Evolutionary conservation across 2,329 filamentous ascomycete genomes (phyloP).

Genomic region (Sporothrix dimorphospora): DNA sequence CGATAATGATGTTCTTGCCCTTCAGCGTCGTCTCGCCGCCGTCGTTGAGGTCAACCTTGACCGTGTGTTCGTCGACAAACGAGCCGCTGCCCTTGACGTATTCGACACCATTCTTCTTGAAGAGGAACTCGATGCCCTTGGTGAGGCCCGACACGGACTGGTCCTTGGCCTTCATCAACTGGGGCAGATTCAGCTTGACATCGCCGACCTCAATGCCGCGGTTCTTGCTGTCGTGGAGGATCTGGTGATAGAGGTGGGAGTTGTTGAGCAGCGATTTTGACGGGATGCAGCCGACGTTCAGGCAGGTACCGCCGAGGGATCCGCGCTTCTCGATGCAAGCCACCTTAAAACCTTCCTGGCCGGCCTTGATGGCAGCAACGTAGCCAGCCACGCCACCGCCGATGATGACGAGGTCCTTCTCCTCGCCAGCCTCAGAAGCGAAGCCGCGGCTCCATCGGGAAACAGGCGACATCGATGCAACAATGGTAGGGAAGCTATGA

Average conservation of each 20-base stretch:
- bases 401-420: conserved; percentile 97
- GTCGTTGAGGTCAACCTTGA: conserved; percentile 87
- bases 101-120: conserved; percentile 99
- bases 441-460: conserved; percentile 62
- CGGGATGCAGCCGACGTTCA: conserved; percentile 99
- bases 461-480: conserved; percentile 47
- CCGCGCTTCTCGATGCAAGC: conserved; percentile 99
- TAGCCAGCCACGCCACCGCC: conserved; percentile 98
- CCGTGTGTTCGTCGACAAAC: conserved; percentile 85
- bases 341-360: conserved; percentile 95
- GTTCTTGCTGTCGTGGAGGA: conserved; percentile 94
- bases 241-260: conserved; percentile 96
- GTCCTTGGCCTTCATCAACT: conserved; percentile 99
- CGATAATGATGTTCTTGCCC: conserved; percentile 98
- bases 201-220: conserved; percentile 97
- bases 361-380: conserved; percentile 98
- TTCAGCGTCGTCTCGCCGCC: conserved; percentile 85
- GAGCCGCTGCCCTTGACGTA: conserved; percentile 93
- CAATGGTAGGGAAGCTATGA: conserved; percentile 54
- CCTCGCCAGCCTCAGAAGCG: conserved; percentile 67
- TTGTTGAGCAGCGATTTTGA: conserved; percentile 99
- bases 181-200: conserved; percentile 90
- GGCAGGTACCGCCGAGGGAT: conserved; percentile 89
- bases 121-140: conserved; percentile 95
- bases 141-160: conserved; percentile 85